These are phyloP conservation scores for Xylariaceae sp. DNA, from an alignment of 2,329 filamentous ascomycete genomes.

Conservation along the genomic window DNA sequence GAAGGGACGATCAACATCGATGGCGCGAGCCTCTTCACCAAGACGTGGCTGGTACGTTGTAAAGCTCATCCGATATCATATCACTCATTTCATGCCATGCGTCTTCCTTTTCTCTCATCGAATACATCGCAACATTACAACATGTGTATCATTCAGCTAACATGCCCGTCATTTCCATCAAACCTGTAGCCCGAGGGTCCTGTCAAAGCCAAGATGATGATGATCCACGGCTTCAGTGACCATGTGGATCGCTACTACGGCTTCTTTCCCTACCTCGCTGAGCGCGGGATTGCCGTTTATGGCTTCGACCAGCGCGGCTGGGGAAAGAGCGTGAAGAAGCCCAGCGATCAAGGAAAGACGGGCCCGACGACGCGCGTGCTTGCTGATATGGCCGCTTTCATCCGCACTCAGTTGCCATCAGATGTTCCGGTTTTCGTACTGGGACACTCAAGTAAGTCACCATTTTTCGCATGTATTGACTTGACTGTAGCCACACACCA, in stretches of 20 bases:
- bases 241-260: constrained; percentile 72
- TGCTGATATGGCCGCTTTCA: constrained; percentile 71
- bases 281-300: constrained; percentile 67
- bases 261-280: constrained; percentile 66
- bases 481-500: background rate
- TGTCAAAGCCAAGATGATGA: constrained; percentile 66
- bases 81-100: background rate
- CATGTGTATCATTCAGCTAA: background rate
- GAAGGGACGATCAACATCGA: constrained; percentile 48
- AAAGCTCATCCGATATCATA: background rate
- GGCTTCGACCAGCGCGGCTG: constrained; percentile 85
- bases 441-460: constrained; percentile 63
- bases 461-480: too few relatives aligned
- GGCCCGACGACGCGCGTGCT: constrained; percentile 70
- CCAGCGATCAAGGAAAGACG: constrained; percentile 62
- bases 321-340: constrained; percentile 64
- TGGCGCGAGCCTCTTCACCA: constrained; percentile 47
- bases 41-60: constrained; percentile 52
- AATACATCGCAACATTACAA: background rate
- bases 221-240: constrained; percentile 88
- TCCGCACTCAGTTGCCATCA: constrained; percentile 49
- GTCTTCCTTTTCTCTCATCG: background rate
- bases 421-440: constrained; percentile 70
- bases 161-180: background rate
- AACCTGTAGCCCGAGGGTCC: constrained; percentile 46